A percentile compares a stretch with the other conserved stretches of the same genome.
Evolutionary conservation across 371 early-diverging fungal genomes (phyloP).

Genomic region (Blakeslea trispora): DNA sequence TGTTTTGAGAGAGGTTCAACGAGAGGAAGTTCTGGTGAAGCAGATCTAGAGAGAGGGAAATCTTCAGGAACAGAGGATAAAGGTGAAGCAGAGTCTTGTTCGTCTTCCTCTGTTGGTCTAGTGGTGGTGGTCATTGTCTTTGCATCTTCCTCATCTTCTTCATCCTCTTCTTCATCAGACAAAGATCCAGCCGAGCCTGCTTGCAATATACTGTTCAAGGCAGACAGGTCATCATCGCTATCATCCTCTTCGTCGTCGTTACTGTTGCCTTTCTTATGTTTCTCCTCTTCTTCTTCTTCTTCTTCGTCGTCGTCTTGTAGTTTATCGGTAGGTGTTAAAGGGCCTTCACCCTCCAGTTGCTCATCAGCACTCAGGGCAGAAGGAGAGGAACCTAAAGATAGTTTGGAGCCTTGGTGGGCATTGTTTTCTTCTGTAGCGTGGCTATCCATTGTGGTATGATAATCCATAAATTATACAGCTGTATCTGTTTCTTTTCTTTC

Average conservation of each 20-base stretch:
- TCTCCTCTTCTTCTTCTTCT: slow-evolving; percentile 18
- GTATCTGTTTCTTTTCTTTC: too few relatives aligned
- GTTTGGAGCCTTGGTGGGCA: slow-evolving; percentile 40
- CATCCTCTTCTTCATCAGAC: slow-evolving; percentile 33
- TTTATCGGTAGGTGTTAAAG: slow-evolving; percentile 31
- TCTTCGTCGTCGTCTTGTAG: slow-evolving; percentile 26
- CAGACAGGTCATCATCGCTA: slow-evolving; percentile 27
- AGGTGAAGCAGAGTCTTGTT: slow-evolving; percentile 36
- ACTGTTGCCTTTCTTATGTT: too few relatives aligned
- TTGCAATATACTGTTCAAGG: slow-evolving; percentile 27
- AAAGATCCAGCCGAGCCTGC: slow-evolving; percentile 33
- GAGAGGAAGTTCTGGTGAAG: slow-evolving; percentile 32
- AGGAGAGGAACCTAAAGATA: slow-evolving; percentile 49
- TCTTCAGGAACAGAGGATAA: slow-evolving; percentile 47
- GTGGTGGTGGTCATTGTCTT: too few relatives aligned
- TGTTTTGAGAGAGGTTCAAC: slow-evolving; percentile 12
- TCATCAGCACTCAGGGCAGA: slow-evolving; percentile 43
- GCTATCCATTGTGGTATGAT: slow-evolving; percentile 5
- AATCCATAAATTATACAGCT: too few relatives aligned
- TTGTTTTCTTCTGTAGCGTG: slow-evolving; percentile 10
- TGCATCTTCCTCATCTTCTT: slow-evolving; percentile 21
- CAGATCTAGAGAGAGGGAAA: slow-evolving; percentile 37
- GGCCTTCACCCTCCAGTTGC: slow-evolving; percentile 29
- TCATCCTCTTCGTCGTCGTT: slow-evolving; percentile 21
- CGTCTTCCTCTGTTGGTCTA: too few relatives aligned